A percentile compares a stretch with the other conserved stretches of the same genome.
phyloP scores from a whole-genome alignment of 1,139 yeast species.

The Yamadazyma friedrichii region DNA sequence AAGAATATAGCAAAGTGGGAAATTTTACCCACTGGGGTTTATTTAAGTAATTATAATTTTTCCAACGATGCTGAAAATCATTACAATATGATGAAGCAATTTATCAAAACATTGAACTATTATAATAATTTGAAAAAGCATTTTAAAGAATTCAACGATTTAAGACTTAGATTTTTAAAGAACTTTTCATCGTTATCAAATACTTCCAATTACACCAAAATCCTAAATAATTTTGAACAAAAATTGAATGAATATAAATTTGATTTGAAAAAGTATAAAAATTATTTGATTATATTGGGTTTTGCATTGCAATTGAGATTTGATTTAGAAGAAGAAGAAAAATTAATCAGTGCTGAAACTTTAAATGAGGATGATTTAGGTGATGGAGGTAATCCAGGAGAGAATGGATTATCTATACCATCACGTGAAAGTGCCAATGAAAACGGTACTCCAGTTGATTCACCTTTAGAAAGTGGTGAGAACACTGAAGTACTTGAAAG shows the following conservation, averaged over 20 bases:
- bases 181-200: constrained; percentile 27
- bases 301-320: constrained; percentile 49
- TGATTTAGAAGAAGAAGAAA: constrained; percentile 39
- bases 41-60: constrained; percentile 33
- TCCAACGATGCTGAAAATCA: constrained; percentile 26
- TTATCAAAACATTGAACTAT: constrained; percentile 43
- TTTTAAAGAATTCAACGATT: constrained; percentile 34
- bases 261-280: constrained; percentile 46
- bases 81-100: constrained; percentile 48
- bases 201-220: constrained; percentile 35
- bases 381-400: not conserved
- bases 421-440: not conserved
- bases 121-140: constrained; percentile 40
- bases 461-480: not conserved
- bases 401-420: not conserved
- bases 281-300: constrained; percentile 46
- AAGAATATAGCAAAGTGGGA: constrained; percentile 43
- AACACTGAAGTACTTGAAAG: not conserved
- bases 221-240: constrained; percentile 38
- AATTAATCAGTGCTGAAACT: constrained; percentile 7
- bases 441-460: constrained; percentile 4
- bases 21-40: constrained; percentile 41
- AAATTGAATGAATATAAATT: constrained; percentile 42
- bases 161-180: constrained; percentile 31
- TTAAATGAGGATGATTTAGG: constrained; percentile 2